These are phyloP conservation scores for Fusarium papillatum DNA, from an alignment of 2,329 filamentous ascomycete species.

Conservation along the genomic window DNA sequence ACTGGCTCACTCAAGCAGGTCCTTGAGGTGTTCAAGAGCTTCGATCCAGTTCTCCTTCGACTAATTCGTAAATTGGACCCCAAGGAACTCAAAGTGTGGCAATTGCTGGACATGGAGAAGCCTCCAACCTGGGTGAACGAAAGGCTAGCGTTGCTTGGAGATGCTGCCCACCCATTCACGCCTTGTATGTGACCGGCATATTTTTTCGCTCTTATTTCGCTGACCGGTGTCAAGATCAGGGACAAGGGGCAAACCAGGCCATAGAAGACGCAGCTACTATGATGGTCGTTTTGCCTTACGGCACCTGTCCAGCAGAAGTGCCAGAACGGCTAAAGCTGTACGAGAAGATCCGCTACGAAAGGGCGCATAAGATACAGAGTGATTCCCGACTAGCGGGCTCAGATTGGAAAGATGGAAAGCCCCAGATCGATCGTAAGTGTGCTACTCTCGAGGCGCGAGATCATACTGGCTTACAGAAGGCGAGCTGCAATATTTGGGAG, in stretches of 20 bases:
- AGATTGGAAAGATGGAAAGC: slow-evolving; percentile 26
- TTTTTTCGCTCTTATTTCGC: background rate
- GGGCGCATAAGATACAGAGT: slow-evolving; percentile 70
- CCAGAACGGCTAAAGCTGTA: slow-evolving; percentile 71
- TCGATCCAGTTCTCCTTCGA: slow-evolving; percentile 55
- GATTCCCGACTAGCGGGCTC: slow-evolving; percentile 65
- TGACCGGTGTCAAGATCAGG: slow-evolving; percentile 32
- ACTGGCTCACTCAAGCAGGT: slow-evolving; percentile 55
- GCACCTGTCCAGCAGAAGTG: slow-evolving; percentile 60
- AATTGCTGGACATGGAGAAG: slow-evolving; percentile 72
- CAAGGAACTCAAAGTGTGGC: slow-evolving; percentile 67
- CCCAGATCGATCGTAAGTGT: slow-evolving; percentile 29
- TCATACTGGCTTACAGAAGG: background rate
- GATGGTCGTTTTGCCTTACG: slow-evolving; percentile 65
- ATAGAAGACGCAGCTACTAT: slow-evolving; percentile 77
- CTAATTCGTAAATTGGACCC: slow-evolving; percentile 59
- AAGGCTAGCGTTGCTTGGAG: slow-evolving; percentile 73
- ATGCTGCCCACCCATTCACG: slow-evolving; percentile 78
- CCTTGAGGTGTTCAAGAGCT: slow-evolving; percentile 56
- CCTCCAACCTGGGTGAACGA: slow-evolving; percentile 68
- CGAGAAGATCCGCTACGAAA: slow-evolving; percentile 68
- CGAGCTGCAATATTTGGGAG: slow-evolving; percentile 33
- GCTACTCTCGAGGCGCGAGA: rapidly evolving
- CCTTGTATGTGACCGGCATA: slow-evolving; percentile 50
- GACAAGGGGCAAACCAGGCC: slow-evolving; percentile 67